Evolutionary conservation across 345 rosid species (phyloP).

Genomic region (Citrus australasica): DNA sequence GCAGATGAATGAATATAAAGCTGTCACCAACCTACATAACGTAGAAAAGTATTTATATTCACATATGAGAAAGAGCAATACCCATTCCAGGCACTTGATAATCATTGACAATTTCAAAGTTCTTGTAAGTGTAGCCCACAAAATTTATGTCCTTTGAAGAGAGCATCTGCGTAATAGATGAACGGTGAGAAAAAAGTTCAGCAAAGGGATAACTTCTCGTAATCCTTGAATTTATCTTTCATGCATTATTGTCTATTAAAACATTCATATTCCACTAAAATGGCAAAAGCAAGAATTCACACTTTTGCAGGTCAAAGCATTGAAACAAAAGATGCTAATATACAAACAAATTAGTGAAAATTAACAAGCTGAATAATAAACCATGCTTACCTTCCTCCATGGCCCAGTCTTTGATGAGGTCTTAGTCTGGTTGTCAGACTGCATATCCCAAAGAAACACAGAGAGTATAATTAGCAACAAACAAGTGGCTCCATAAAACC

Average conservation of each 20-base stretch:
- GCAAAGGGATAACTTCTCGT: neutral
- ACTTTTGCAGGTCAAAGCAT: neutral
- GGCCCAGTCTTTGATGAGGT: constrained; percentile 58
- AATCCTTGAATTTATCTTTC: neutral
- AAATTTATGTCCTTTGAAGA: constrained; percentile 79
- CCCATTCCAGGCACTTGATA: constrained; percentile 86
- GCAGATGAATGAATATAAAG: neutral
- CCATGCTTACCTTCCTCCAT: constrained; percentile 68
- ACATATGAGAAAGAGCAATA: constrained; percentile 20
- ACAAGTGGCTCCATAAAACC: neutral
- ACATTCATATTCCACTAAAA: neutral
- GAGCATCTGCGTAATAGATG: constrained; percentile 51
- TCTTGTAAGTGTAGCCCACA: constrained; percentile 82
- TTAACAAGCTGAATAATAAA: neutral
- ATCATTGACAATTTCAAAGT: constrained; percentile 79
- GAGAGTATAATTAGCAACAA: constrained; percentile 8
- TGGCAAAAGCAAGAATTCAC: neutral
- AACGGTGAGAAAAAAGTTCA: neutral
- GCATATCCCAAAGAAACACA: constrained; percentile 20
- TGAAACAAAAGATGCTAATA: neutral
- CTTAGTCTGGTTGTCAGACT: constrained; percentile 39
- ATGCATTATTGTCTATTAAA: neutral
- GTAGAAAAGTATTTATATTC: neutral
- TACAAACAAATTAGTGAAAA: neutral
- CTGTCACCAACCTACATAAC: neutral